Conservation (phyloP, 2,329 filamentous ascomycete species). For the Thermomyces lanuginosus region DNA sequence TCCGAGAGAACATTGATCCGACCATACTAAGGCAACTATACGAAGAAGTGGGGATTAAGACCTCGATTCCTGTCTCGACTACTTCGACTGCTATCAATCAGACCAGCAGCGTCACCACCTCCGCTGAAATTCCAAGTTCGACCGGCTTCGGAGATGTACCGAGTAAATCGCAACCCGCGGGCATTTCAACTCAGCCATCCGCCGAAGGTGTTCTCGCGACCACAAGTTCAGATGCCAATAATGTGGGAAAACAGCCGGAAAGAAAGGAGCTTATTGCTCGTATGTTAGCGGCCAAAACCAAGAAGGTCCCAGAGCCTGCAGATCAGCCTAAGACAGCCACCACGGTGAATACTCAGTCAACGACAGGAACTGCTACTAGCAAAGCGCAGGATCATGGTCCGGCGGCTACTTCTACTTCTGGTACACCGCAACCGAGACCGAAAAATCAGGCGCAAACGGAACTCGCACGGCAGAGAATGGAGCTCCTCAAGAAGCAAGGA, state of each 20-base stretch:
- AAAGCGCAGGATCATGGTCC: conserved; percentile 2
- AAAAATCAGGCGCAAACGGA: conserved; percentile 53
- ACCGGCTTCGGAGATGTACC: too few species aligned
- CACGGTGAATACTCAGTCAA: background rate
- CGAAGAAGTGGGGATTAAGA: conserved; percentile 46
- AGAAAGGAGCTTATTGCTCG: conserved; percentile 63
- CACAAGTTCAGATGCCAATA: background rate
- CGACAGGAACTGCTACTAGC: background rate
- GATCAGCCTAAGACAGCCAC: conserved; percentile 6
- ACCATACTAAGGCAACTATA: conserved; percentile 49
- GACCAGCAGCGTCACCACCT: too few species aligned
- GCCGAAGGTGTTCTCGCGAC: too few species aligned
- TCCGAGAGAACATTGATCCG: conserved; percentile 55
- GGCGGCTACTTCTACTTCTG: conserved; percentile 3
- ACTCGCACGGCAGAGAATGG: conserved; percentile 60
- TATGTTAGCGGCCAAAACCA: conserved; percentile 55
- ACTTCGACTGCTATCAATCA: too few species aligned
- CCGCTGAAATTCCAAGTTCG: too few species aligned
- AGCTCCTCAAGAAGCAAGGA: conserved; percentile 47
- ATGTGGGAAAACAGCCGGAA: conserved; percentile 39
- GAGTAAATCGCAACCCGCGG: too few species aligned
- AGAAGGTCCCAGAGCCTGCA: conserved; percentile 27
- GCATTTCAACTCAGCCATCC: too few species aligned
- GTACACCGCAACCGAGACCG: conserved; percentile 9
- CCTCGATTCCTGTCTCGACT: too few species aligned